Percentiles rank a stretch among this genome's conserved stretches.
phyloP scores from a whole-genome alignment of 352 stramenopile genomes.

The Globisporangium alternatum region DNA sequence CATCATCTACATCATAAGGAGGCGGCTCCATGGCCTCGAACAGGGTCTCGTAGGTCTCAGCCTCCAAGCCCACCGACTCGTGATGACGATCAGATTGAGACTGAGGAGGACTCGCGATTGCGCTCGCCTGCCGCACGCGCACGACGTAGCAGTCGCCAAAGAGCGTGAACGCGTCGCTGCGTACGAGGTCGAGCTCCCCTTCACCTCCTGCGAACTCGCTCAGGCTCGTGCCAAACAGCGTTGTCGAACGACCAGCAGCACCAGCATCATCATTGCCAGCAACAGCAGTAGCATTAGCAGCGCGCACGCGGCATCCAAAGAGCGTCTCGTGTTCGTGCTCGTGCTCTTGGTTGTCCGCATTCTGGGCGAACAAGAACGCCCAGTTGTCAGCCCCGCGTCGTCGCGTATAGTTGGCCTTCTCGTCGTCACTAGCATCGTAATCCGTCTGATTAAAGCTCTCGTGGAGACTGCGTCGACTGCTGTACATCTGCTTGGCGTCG shows the following conservation, averaged over 20 bases:
- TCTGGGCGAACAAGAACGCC: slow-evolving; percentile 7
- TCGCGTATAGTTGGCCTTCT: background rate
- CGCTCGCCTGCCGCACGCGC: slow-evolving; percentile 3
- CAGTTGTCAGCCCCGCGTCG: slow-evolving; percentile 6
- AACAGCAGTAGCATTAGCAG: background rate
- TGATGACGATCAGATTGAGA: too few species aligned
- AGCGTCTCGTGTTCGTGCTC: slow-evolving; percentile 9
- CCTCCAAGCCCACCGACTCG: background rate
- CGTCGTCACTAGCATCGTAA: background rate
- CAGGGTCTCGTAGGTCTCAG: background rate
- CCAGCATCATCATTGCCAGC: too few species aligned
- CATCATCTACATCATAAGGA: background rate
- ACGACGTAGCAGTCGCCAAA: slow-evolving; percentile 24
- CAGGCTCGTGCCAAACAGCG: background rate
- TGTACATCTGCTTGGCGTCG: slow-evolving; percentile 11
- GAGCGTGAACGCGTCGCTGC: slow-evolving; percentile 17
- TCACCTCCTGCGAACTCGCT: background rate
- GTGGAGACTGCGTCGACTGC: slow-evolving; percentile 3
- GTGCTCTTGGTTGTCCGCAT: background rate
- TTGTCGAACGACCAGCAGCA: background rate
- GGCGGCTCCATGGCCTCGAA: background rate
- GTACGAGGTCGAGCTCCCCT: slow-evolving; percentile 13
- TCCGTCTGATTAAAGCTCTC: background rate
- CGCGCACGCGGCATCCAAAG: slow-evolving; percentile 16
- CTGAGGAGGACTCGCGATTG: background rate